Percentiles rank a stretch among this genome's conserved stretches.
phyloP scores from a whole-genome alignment of 148 eudicot genomes.

The Silene conica region DNA sequence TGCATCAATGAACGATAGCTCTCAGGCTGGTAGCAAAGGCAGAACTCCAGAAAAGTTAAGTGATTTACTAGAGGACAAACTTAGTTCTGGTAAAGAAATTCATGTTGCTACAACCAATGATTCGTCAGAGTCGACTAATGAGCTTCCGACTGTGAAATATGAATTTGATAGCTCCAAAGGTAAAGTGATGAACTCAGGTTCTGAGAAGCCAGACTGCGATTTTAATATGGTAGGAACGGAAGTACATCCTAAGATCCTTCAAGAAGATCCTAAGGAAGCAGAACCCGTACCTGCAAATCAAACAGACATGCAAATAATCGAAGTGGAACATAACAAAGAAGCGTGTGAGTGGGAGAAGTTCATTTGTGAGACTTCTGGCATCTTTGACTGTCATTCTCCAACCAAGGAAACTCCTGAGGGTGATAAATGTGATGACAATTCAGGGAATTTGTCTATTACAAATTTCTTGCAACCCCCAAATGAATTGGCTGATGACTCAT shows the following conservation, averaged over 20 bases:
- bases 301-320: slow-evolving; percentile 16
- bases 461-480: slow-evolving; percentile 26
- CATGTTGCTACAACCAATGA: slow-evolving; percentile 7
- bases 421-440: slow-evolving; percentile 21
- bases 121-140: slow-evolving; percentile 14
- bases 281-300: slow-evolving; percentile 15
- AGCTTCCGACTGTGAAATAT: slow-evolving; percentile 18
- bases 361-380: slow-evolving; percentile 28
- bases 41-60: slow-evolving; percentile 1
- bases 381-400: slow-evolving; percentile 25
- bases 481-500: slow-evolving; percentile 17
- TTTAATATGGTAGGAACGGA: slow-evolving; percentile 11
- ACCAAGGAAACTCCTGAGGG: slow-evolving; percentile 21
- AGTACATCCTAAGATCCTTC: slow-evolving; percentile 7
- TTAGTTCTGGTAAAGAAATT: slow-evolving; percentile 6
- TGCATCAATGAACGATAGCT: slow-evolving; percentile 13
- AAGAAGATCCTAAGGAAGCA: slow-evolving; percentile 16
- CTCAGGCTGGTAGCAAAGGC: slow-evolving; percentile 18
- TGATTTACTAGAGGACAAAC: slow-evolving; percentile 13
- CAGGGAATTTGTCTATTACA: slow-evolving; percentile 20
- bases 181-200: not conserved
- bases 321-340: slow-evolving; percentile 20
- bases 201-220: slow-evolving; percentile 7
- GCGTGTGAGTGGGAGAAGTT: slow-evolving; percentile 32
- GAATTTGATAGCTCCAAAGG: slow-evolving; percentile 12